Conservation (phyloP, 2,329 filamentous ascomycete species). For the Calonectria hongkongensis region DNA sequence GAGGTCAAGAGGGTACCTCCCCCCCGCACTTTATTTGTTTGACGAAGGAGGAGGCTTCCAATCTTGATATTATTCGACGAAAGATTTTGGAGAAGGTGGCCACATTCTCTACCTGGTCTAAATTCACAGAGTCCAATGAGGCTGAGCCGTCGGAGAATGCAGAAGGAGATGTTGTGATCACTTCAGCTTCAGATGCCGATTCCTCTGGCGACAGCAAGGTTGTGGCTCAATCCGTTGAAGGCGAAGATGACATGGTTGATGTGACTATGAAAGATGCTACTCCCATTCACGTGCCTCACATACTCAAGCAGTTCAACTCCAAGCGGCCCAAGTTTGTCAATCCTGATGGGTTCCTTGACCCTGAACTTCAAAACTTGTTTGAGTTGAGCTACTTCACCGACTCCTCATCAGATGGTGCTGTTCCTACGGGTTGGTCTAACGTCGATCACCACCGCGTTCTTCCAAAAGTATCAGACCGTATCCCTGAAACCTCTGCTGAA, state of each 20-base stretch:
- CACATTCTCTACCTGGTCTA: conserved; percentile 83
- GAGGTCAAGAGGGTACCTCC: conserved; percentile 57
- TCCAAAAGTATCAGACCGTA: conserved; percentile 70
- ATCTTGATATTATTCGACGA: conserved; percentile 82
- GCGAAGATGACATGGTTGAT: conserved; percentile 93
- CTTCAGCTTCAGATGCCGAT: conserved; percentile 78
- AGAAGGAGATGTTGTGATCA: conserved; percentile 82
- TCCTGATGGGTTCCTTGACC: conserved; percentile 75
- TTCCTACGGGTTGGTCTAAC: conserved; percentile 82
- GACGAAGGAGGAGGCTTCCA: conserved; percentile 80
- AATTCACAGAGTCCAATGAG: conserved; percentile 73
- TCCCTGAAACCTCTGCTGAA: conserved; percentile 63
- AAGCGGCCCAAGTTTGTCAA: conserved; percentile 72
- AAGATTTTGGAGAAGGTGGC: conserved; percentile 87
- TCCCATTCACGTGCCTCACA: conserved; percentile 48
- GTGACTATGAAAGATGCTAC: conserved; percentile 85
- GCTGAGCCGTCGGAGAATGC: conserved; percentile 69
- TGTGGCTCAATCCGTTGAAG: conserved; percentile 85
- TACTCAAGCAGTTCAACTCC: conserved; percentile 69
- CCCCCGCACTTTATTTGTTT: conserved; percentile 84
- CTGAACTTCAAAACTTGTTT: conserved; percentile 83
- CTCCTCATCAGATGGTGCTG: conserved; percentile 67
- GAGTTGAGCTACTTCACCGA: conserved; percentile 81
- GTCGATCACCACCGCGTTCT: conserved; percentile 76
- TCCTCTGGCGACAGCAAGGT: conserved; percentile 82